phyloP scores from a whole-genome alignment of 1,284 basidiomycete species.

The Ceratobasidium sp. region DNA sequence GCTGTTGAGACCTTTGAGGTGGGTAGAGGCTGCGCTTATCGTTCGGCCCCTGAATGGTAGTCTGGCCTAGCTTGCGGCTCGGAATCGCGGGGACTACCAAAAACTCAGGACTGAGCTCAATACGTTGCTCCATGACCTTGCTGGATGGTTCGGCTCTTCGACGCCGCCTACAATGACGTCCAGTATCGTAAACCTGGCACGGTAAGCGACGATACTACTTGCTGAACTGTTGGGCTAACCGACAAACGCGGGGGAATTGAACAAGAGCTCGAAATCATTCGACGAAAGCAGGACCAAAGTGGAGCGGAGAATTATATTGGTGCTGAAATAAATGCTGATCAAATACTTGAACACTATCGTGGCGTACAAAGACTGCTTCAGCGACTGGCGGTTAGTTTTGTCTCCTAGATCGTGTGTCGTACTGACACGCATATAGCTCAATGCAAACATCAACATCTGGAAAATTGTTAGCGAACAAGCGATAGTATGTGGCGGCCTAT shows the following conservation, averaged over 20 bases:
- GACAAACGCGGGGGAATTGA: background rate
- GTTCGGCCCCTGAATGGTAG: background rate
- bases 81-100: background rate
- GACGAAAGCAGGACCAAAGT: background rate
- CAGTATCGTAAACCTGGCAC: background rate
- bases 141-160: background rate
- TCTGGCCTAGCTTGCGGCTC: background rate
- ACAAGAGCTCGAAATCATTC: background rate
- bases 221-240: background rate
- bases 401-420: background rate
- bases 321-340: background rate
- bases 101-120: background rate
- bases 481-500: background rate
- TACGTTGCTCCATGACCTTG: constrained; percentile 6
- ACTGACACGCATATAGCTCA: background rate
- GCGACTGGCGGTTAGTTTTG: background rate
- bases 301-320: background rate
- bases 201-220: background rate
- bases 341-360: background rate
- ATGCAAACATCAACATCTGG: constrained; percentile 8
- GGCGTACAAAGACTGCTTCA: background rate
- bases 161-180: constrained; percentile 18
- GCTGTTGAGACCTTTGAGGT: background rate
- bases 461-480: constrained; percentile 1
- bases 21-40: background rate